A percentile compares a stretch with the other conserved stretches of the same genome.
These are phyloP conservation scores for Gentiana straminea DNA, from an alignment of 257 asterid species.

Conservation along the genomic window DNA sequence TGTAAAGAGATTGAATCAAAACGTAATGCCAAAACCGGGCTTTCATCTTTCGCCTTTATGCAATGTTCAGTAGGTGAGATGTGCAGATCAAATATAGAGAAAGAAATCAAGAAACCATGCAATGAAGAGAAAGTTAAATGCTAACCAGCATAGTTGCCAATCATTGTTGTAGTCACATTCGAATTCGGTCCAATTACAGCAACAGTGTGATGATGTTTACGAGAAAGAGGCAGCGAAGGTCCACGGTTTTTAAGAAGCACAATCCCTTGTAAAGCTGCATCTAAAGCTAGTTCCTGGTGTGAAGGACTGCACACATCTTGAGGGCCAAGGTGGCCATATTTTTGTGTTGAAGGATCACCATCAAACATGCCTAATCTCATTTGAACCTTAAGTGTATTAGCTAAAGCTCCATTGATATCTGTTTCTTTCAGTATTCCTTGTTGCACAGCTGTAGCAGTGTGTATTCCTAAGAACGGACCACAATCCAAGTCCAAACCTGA, in stretches of 20 bases:
- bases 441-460: conserved; percentile 54
- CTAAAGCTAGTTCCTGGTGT: conserved; percentile 64
- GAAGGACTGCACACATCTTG: conserved; percentile 54
- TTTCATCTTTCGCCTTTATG: too few relatives aligned
- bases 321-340: conserved; percentile 51
- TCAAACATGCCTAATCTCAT: conserved; percentile 88
- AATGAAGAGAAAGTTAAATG: background rate
- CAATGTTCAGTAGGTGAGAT: too few relatives aligned
- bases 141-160: conserved; percentile 75
- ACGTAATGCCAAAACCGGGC: too few relatives aligned
- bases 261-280: conserved; percentile 74
- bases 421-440: conserved; percentile 47
- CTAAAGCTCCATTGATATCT: conserved; percentile 40
- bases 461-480: conserved; percentile 49
- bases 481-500: conserved; percentile 80
- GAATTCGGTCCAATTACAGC: conserved; percentile 84
- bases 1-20: too few relatives aligned
- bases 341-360: conserved; percentile 52
- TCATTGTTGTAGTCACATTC: conserved; percentile 59
- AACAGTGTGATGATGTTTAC: conserved; percentile 32
- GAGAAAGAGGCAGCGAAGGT: conserved; percentile 54
- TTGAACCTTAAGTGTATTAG: conserved; percentile 50
- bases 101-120: background rate
- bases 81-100: background rate
- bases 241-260: conserved; percentile 64